Evolutionary conservation across 2,329 filamentous ascomycete genomes (phyloP).

Genomic region (Colletotrichum tropicale): DNA sequence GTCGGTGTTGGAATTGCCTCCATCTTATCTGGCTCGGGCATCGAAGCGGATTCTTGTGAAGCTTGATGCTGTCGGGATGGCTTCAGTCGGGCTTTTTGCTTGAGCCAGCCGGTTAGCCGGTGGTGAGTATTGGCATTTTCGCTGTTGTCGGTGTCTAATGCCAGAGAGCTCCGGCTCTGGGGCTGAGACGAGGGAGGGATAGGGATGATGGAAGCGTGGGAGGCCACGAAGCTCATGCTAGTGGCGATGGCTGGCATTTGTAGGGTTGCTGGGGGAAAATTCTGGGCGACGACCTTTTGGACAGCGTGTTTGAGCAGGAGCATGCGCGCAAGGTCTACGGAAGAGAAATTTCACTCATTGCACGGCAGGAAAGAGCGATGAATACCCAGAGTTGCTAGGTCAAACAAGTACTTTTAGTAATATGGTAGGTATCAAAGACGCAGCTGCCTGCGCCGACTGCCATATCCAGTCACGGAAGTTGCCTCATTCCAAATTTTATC

Average conservation of each 20-base stretch:
- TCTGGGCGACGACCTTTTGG: background rate
- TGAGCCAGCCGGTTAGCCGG: background rate
- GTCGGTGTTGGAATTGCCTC: background rate
- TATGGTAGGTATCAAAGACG: constrained; percentile 13
- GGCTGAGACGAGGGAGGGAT: background rate
- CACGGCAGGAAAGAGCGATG: background rate
- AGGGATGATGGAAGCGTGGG: background rate
- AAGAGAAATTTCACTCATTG: background rate
- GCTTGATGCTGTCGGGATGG: background rate
- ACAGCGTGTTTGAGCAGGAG: background rate
- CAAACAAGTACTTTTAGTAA: constrained; percentile 11
- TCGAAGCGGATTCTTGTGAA: background rate
- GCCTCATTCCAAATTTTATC: background rate
- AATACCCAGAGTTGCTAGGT: background rate
- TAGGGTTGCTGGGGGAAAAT: background rate
- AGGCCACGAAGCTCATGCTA: background rate
- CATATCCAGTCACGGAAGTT: constrained; percentile 2
- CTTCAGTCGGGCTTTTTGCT: background rate
- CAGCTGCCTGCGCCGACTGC: background rate
- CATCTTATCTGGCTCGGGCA: background rate
- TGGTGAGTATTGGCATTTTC: background rate
- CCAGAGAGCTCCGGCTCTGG: background rate
- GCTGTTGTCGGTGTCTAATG: background rate
- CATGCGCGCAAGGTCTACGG: background rate
- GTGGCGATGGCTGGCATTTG: background rate